Evolutionary conservation across 805 yeast species (phyloP).

Genomic region (Metschnikowia proteae): DNA sequence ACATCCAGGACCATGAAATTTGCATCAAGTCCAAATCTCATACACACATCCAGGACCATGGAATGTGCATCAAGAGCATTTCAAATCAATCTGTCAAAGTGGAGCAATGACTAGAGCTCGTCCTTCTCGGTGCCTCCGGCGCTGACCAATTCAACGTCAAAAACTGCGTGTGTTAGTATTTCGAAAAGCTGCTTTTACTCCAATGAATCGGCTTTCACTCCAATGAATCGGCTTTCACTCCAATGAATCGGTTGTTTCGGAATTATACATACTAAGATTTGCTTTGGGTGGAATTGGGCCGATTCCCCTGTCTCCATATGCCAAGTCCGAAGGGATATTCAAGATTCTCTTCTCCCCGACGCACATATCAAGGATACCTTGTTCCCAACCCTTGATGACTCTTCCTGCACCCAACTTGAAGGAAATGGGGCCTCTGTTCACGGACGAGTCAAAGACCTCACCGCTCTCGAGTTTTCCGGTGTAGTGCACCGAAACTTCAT

Average conservation of each 20-base stretch:
- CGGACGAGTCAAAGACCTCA: constrained; percentile 71
- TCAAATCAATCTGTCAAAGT: not conserved
- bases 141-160: constrained; percentile 61
- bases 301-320: constrained; percentile 72
- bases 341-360: constrained; percentile 81
- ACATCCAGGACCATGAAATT: not conserved
- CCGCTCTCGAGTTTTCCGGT: constrained; percentile 68
- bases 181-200: too few relatives aligned
- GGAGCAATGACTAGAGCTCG: constrained; percentile 9
- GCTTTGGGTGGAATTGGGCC: constrained; percentile 79
- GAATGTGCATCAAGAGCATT: not conserved
- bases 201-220: too few relatives aligned
- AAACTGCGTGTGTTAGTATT: constrained; percentile 35
- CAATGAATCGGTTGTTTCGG: not conserved
- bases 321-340: constrained; percentile 74
- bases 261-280: constrained; percentile 43
- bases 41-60: not conserved
- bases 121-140: constrained; percentile 36
- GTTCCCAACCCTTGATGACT: constrained; percentile 90
- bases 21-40: not conserved
- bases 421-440: constrained; percentile 62
- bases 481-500: constrained; percentile 71
- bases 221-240: too few relatives aligned
- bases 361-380: constrained; percentile 74
- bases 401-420: constrained; percentile 75